Base-by-base conservation (phyloP, 1,139 yeast species). In the Hanseniaspora uvarum region DNA sequence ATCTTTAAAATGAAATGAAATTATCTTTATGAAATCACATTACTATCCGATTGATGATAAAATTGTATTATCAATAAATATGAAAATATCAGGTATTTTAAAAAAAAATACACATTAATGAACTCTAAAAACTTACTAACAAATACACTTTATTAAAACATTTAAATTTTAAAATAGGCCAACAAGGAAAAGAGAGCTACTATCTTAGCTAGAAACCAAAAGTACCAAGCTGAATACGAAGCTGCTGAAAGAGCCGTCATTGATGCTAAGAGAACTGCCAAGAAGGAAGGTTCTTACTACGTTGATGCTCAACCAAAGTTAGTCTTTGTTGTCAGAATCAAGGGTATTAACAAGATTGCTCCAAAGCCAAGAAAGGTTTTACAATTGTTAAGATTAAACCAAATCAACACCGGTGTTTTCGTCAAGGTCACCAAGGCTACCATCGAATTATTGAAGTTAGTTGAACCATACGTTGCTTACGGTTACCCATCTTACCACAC, bases 361-460 rank as follows among this genome's bases (percentile, higher is more conserved):
- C 98, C 98, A 72, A 92, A 92, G 86, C 97, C 97, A 80, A 87
- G 97, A 85, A 92, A 92, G 88, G 96, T 92, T 68, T 77, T 92
- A 76, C 98, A 92, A 80, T 83, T 92, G 72, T 80, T 92, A 75
- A 87, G 98, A 81, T 85, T 92, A 75, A 83, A 86, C 73, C 97
- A 89, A 80, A 88, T 92, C 77, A 92, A 92, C 83, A 83, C 95
- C 69, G 98, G 95, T 83, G 95, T 88, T 66, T 92, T 92, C 72
- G 94, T 92, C 72, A 87, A 87, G 78, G 82, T 92, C 69, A 92
- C 97, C 83, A 92, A 92, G 84, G 98, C 98, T 68, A 92, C 98
- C 70, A 70, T 83, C 67, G 97, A 92, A 81, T 84, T 92, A 75
- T 82, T 92, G 76, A 88, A 84, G 76, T 79, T 92, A 74, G 95